These are phyloP conservation scores for Tagetes erecta DNA, from an alignment of 129 eudicot species.

Conservation along the genomic window DNA sequence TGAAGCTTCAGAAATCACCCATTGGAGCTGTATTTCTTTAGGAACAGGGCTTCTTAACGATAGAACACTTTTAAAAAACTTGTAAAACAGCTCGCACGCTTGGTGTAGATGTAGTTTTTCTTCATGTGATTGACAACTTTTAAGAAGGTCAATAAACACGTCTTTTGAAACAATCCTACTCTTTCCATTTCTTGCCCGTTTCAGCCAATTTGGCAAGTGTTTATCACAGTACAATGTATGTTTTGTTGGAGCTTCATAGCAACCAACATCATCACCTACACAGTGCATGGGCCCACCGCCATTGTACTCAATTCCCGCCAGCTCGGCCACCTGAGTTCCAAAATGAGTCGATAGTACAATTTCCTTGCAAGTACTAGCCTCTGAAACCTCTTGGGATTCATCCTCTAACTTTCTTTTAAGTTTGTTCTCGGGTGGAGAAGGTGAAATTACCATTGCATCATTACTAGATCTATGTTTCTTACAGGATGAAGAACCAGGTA, in stretches of 20 bases:
- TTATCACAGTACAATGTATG: slow-evolving; percentile 83
- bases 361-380: slow-evolving; percentile 46
- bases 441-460: slow-evolving; percentile 34
- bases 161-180: slow-evolving; percentile 93
- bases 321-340: slow-evolving; percentile 39
- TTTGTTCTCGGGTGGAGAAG: slow-evolving; percentile 47
- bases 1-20: slow-evolving; percentile 93
- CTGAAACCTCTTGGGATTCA: slow-evolving; percentile 17
- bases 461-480: slow-evolving; percentile 75
- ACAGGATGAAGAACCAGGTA: slow-evolving; percentile 71
- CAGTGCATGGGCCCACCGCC: slow-evolving; percentile 47
- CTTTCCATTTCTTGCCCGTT: slow-evolving; percentile 98
- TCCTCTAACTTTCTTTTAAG: slow-evolving; percentile 66
- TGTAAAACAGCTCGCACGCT: slow-evolving; percentile 94
- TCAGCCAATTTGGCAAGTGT: slow-evolving; percentile 97
- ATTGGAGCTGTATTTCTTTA: slow-evolving; percentile 85
- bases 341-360: slow-evolving; percentile 45
- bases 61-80: slow-evolving; percentile 72
- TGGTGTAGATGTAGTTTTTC: slow-evolving; percentile 77
- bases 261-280: slow-evolving; percentile 57
- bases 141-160: slow-evolving; percentile 79
- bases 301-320: slow-evolving; percentile 19
- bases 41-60: slow-evolving; percentile 90
- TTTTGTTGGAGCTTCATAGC: slow-evolving; percentile 64
- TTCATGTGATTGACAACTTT: slow-evolving; percentile 58